These are phyloP conservation scores for Epicoccum nigrum DNA, from an alignment of 2,329 filamentous ascomycete species.

Conservation along the genomic window DNA sequence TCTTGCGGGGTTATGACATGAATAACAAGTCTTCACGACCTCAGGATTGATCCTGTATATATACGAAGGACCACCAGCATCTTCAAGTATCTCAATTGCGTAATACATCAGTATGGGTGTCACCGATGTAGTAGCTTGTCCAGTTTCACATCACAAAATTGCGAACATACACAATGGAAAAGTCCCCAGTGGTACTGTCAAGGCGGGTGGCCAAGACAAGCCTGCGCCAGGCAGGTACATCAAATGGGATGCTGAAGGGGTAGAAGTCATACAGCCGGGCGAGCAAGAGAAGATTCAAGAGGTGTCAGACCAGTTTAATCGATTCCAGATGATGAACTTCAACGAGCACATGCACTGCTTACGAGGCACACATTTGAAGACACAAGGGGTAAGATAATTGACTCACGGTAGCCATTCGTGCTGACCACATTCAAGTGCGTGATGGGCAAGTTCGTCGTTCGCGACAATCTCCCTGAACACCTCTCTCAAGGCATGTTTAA, in stretches of 20 bases:
- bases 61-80: neutral
- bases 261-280: slow-evolving; percentile 49
- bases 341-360: slow-evolving; percentile 47
- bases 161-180: slow-evolving; percentile 38
- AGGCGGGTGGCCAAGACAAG: slow-evolving; percentile 31
- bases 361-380: slow-evolving; percentile 54
- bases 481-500: slow-evolving; percentile 46
- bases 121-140: slow-evolving; percentile 24
- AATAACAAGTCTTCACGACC: neutral
- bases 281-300: slow-evolving; percentile 55
- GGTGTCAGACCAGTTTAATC: slow-evolving; percentile 55
- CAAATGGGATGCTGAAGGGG: slow-evolving; percentile 49
- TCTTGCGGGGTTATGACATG: slow-evolving; percentile 6
- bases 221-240: slow-evolving; percentile 47
- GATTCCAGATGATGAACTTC: slow-evolving; percentile 53
- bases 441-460: slow-evolving; percentile 55
- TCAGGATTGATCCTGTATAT: neutral
- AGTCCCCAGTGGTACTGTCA: slow-evolving; percentile 32
- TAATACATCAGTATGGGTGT: slow-evolving; percentile 3
- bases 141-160: slow-evolving; percentile 31
- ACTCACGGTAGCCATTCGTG: neutral
- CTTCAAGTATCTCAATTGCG: neutral
- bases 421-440: slow-evolving; percentile 34
- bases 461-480: slow-evolving; percentile 51
- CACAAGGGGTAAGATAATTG: slow-evolving; percentile 49